Evolutionary conservation across 208 protist genomes (phyloP).

Genomic region (Novymonas esmeraldas): DNA sequence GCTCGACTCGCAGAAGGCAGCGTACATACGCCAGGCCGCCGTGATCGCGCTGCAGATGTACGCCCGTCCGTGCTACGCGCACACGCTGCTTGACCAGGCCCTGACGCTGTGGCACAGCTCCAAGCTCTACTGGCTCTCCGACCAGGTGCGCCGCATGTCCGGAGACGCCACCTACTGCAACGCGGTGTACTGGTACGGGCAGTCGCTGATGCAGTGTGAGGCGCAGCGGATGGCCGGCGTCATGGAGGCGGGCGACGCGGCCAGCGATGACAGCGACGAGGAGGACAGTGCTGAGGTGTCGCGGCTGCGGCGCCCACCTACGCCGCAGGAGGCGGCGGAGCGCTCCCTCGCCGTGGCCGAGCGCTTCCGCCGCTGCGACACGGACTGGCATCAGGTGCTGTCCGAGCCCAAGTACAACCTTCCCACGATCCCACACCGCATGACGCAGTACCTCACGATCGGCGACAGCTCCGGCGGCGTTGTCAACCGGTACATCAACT

Average conservation of each 20-base stretch:
- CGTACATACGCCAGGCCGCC: conserved; percentile 32
- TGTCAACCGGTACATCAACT: conserved; percentile 14
- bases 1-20: conserved; percentile 32
- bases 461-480: neutral
- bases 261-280: neutral
- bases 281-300: neutral
- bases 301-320: neutral
- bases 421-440: conserved; percentile 23
- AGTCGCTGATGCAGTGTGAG: conserved; percentile 16
- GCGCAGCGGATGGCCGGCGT: neutral
- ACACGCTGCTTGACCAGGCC: conserved; percentile 12
- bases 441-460: conserved; percentile 26
- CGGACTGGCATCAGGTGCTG: conserved; percentile 31
- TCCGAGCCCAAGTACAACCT: conserved; percentile 16
- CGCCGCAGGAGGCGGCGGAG: conserved; percentile 18
- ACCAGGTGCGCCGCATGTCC: conserved; percentile 10
- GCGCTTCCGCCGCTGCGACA: conserved; percentile 18
- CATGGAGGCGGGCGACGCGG: neutral
- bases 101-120: conserved; percentile 26
- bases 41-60: conserved; percentile 15
- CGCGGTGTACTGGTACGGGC: conserved; percentile 30
- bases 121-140: conserved; percentile 29
- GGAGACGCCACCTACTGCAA: conserved; percentile 28
- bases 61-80: conserved; percentile 12
- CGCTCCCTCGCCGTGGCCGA: conserved; percentile 2